Conservation (phyloP, 2,329 filamentous ascomycete species). For the Epichloe brachyelytri region DNA sequence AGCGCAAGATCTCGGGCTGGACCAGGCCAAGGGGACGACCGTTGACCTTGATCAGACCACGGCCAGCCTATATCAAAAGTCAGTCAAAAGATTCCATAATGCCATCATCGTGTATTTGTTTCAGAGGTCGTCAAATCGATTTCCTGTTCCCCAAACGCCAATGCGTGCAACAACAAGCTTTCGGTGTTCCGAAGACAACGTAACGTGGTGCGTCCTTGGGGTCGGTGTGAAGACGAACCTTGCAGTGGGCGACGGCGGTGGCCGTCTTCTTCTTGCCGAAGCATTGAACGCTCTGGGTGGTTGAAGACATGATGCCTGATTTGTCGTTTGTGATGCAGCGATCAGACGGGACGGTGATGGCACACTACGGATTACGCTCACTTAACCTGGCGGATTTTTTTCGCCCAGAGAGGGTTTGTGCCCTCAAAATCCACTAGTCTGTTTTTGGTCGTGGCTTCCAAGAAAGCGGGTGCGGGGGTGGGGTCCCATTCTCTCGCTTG, state of each 20-base stretch:
- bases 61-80: conserved; percentile 25
- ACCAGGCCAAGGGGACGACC: conserved; percentile 88
- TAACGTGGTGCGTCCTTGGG: neutral
- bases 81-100: conserved; percentile 10
- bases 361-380: neutral
- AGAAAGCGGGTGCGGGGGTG: neutral
- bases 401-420: conserved; percentile 20
- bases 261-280: conserved; percentile 98
- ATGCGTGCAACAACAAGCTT: neutral
- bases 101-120: neutral
- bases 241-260: conserved; percentile 83
- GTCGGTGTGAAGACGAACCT: conserved; percentile 42
- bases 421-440: conserved; percentile 18
- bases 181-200: neutral
- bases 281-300: conserved; percentile 79
- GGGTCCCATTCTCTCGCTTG: neutral
- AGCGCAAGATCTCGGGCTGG: conserved; percentile 92
- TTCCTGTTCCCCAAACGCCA: neutral
- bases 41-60: conserved; percentile 95
- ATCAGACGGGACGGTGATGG: conserved; percentile 5
- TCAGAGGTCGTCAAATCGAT: neutral
- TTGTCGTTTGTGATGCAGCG: conserved; percentile 8
- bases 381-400: conserved; percentile 9
- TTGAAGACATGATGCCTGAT: conserved; percentile 57
- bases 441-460: conserved; percentile 5